Percentiles rank a stretch among this genome's conserved stretches.
Evolutionary conservation across 306 rosid genomes (phyloP).

Genomic region (Trifolium fragiferum): DNA sequence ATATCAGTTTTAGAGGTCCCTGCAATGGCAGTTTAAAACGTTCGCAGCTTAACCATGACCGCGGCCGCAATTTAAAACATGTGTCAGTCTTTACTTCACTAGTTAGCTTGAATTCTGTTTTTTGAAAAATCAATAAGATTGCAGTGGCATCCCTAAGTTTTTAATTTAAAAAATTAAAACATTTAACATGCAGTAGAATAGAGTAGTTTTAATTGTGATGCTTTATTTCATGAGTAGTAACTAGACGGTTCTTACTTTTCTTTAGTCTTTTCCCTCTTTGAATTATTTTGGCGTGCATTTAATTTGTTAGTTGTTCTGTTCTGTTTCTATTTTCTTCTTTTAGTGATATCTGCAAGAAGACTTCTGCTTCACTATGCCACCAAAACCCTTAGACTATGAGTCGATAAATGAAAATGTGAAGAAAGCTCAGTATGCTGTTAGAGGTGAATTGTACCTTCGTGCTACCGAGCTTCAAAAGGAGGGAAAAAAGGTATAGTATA

Average conservation of each 20-base stretch:
- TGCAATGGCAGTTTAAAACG: background rate
- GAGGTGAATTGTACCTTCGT: constrained; percentile 95
- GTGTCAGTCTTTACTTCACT: background rate
- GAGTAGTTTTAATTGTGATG: constrained; percentile 17
- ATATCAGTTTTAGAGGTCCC: background rate
- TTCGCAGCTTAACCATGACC: too few species aligned
- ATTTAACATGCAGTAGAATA: constrained; percentile 1
- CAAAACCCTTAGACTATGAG: constrained; percentile 75
- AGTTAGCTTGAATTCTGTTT: background rate
- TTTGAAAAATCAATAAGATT: constrained; percentile 10
- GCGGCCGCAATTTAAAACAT: too few species aligned
- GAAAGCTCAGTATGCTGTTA: constrained; percentile 91
- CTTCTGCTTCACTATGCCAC: constrained; percentile 71
- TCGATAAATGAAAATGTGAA: constrained; percentile 89
- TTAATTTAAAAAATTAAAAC: background rate
- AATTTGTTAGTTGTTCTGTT: constrained; percentile 34
- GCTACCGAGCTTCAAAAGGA: constrained; percentile 98
- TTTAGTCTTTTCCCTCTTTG: background rate
- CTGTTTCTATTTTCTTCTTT: background rate
- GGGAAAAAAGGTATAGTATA: constrained; percentile 77
- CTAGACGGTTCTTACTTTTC: background rate
- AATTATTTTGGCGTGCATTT: constrained; percentile 47
- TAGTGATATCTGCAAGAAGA: constrained; percentile 45
- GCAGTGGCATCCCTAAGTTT: background rate
- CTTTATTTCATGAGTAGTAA: constrained; percentile 12